These are phyloP conservation scores for Citeromyces matritensis DNA, from an alignment of 805 yeast species.

Conservation along the genomic window DNA sequence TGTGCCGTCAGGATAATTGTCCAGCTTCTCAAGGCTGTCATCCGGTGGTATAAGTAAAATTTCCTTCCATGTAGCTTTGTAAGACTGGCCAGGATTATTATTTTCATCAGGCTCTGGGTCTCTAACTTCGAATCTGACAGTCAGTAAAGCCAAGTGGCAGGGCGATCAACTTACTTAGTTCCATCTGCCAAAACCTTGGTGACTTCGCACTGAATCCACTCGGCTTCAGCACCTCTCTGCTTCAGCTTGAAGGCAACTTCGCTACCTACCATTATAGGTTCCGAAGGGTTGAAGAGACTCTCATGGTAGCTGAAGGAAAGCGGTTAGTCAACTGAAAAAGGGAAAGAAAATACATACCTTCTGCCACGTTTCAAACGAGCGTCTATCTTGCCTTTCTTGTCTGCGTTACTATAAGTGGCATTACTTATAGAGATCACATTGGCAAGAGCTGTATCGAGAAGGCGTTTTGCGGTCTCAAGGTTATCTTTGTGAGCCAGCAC, in stretches of 20 bases:
- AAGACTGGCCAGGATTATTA: conserved; percentile 76
- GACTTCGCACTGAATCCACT: conserved; percentile 95
- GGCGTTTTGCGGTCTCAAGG: conserved; percentile 32
- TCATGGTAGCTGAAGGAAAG: conserved; percentile 12
- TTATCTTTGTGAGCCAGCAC: conserved; percentile 40
- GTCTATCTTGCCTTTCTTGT: conserved; percentile 9
- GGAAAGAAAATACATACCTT: conserved; percentile 5
- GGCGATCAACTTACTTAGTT: conserved; percentile 12
- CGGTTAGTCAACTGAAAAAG: not conserved
- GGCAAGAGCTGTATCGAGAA: conserved; percentile 22
- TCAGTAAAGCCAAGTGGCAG: conserved; percentile 3
- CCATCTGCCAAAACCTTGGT: conserved; percentile 66
- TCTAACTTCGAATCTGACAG: conserved; percentile 62
- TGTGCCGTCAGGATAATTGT: conserved; percentile 56
- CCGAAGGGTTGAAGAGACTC: conserved; percentile 47
- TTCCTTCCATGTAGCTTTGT: conserved; percentile 73
- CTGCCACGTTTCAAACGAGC: conserved; percentile 8
- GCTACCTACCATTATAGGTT: conserved; percentile 46
- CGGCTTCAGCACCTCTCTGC: conserved; percentile 58
- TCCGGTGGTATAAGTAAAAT: conserved; percentile 54
- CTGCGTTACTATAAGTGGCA: not conserved
- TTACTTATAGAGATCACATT: conserved; percentile 12
- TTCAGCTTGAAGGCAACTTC: conserved; percentile 80
- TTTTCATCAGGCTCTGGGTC: conserved; percentile 97
- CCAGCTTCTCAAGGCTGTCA: conserved; percentile 22